These are phyloP conservation scores for Ganoderma lucidum DNA, from an alignment of 1,284 basidiomycete species.

Conservation along the genomic window DNA sequence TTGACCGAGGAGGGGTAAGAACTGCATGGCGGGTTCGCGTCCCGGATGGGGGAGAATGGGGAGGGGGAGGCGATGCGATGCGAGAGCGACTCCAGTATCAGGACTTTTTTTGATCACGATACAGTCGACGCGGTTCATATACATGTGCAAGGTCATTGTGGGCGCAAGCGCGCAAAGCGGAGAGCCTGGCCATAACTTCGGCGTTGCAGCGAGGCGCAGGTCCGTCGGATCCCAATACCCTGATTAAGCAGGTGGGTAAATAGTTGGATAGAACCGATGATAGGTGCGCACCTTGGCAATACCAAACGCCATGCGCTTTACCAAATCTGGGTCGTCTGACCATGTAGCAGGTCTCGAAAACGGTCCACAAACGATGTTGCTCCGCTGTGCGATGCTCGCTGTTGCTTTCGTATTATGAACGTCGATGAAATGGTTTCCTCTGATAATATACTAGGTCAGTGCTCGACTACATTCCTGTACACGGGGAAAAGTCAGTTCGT, in stretches of 20 bases:
- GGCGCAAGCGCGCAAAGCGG: conserved; percentile 11
- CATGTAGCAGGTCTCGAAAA: not conserved
- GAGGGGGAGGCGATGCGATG: not conserved
- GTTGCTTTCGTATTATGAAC: not conserved
- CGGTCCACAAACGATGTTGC: not conserved
- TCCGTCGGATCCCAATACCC: not conserved
- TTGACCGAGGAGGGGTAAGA: not conserved
- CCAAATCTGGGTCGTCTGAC: not conserved
- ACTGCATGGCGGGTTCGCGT: not conserved
- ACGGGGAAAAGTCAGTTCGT: no score
- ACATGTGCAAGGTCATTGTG: conserved; percentile 5
- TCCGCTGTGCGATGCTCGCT: no score
- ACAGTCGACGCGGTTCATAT: not conserved
- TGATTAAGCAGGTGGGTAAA: not conserved
- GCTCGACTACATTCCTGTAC: no score
- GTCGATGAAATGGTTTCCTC: no score
- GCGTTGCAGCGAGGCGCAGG: not conserved
- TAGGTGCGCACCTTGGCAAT: not conserved
- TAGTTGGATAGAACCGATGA: not conserved
- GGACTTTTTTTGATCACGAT: not conserved
- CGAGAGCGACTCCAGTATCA: not conserved
- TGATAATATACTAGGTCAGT: no score
- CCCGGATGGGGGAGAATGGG: not conserved
- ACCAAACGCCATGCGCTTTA: not conserved
- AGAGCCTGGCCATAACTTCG: no score